A percentile compares a stretch with the other conserved stretches of the same genome.
Evolutionary conservation across 2,329 filamentous ascomycete species (phyloP).

Genomic region (Leptographium lundbergii): DNA sequence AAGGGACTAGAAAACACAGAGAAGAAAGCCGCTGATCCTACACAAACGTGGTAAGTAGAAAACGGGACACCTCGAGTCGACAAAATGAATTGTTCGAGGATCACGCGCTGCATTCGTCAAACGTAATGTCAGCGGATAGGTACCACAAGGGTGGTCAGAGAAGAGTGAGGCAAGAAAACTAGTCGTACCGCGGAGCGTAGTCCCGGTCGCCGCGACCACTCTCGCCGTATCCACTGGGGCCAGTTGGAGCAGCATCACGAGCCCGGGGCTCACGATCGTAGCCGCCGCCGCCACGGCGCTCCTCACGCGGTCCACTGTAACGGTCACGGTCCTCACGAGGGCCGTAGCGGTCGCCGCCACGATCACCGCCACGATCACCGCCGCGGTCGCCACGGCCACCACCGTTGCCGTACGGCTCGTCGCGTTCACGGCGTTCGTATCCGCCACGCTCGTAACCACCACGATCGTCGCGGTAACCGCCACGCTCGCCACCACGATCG

Average conservation of each 20-base stretch:
- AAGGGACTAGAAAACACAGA: neutral
- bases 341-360: slow-evolving; percentile 32
- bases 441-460: slow-evolving; percentile 40
- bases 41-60: neutral
- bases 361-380: slow-evolving; percentile 25
- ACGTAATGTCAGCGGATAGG: neutral
- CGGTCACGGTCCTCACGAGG: slow-evolving; percentile 35
- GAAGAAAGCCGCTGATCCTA: neutral
- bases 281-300: slow-evolving; percentile 22
- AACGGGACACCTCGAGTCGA: neutral
- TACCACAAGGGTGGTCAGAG: neutral
- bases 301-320: slow-evolving; percentile 20
- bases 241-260: slow-evolving; percentile 17
- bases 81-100: neutral
- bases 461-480: slow-evolving; percentile 36
- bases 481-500: slow-evolving; percentile 36
- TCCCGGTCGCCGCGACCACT: slow-evolving; percentile 28
- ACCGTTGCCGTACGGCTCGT: slow-evolving; percentile 24
- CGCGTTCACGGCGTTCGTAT: slow-evolving; percentile 38
- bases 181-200: slow-evolving; percentile 25
- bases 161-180: neutral
- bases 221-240: slow-evolving; percentile 27
- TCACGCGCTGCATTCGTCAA: neutral
- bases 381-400: slow-evolving; percentile 30
- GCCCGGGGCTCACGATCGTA: slow-evolving; percentile 16